Percentiles rank a stretch among this genome's conserved stretches.
phyloP scores from a whole-genome alignment of 108 stramenopile genomes.

The Nitzschia sp. region DNA sequence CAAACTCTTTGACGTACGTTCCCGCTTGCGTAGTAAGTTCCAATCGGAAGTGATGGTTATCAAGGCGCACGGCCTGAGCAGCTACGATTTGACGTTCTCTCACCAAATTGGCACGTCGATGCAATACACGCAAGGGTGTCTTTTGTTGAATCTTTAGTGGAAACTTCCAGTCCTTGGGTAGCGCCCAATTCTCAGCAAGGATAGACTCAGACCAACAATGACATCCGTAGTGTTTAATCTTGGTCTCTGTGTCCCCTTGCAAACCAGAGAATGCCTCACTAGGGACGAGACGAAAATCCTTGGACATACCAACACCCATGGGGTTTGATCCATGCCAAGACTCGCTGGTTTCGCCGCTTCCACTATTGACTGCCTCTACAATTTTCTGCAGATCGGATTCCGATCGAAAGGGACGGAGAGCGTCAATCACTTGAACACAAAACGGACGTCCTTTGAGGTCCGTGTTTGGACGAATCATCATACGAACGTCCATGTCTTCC shows the following conservation, averaged over 20 bases:
- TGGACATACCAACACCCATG: constrained; percentile 62
- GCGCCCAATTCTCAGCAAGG: constrained; percentile 30
- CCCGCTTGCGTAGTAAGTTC: constrained; percentile 71
- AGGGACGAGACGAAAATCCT: constrained; percentile 42
- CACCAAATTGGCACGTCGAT: constrained; percentile 65
- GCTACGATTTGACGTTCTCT: constrained; percentile 52
- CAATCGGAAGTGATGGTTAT: constrained; percentile 72
- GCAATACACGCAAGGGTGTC: constrained; percentile 80
- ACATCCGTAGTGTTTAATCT: constrained; percentile 82
- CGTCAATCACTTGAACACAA: constrained; percentile 78
- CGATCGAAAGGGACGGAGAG: constrained; percentile 38
- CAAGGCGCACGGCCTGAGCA: constrained; percentile 48
- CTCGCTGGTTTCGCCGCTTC: neutral
- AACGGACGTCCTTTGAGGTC: constrained; percentile 70
- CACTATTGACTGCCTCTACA: constrained; percentile 50
- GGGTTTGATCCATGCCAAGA: constrained; percentile 57
- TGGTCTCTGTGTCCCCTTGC: constrained; percentile 79
- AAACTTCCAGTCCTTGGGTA: constrained; percentile 18
- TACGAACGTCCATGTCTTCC: constrained; percentile 91
- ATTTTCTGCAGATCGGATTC: constrained; percentile 31
- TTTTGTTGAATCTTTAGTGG: constrained; percentile 66
- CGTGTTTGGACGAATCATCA: constrained; percentile 56
- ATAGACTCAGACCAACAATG: constrained; percentile 59
- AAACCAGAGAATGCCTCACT: constrained; percentile 50
- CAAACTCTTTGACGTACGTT: constrained; percentile 90